These are phyloP conservation scores for Ophiostoma populinum DNA, from an alignment of 2,329 filamentous ascomycete genomes.

Conservation along the genomic window DNA sequence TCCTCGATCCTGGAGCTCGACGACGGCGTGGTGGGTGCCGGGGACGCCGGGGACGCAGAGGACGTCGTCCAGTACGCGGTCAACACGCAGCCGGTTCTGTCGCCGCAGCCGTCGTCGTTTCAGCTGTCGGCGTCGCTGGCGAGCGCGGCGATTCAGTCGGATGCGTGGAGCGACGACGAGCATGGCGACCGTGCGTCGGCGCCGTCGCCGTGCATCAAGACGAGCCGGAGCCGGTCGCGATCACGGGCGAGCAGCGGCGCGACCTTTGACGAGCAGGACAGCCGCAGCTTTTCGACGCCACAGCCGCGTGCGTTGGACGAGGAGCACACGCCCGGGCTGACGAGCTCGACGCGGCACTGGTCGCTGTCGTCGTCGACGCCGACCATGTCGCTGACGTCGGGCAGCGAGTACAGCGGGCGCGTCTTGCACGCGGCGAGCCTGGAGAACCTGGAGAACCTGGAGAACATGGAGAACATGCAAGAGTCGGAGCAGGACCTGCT, in stretches of 20 bases:
- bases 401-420: no score
- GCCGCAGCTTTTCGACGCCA: background rate
- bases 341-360: slow-evolving; percentile 9
- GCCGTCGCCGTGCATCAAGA: slow-evolving; percentile 13
- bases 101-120: slow-evolving; percentile 8
- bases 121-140: slow-evolving; percentile 8
- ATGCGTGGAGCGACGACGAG: no score
- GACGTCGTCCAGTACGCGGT: background rate
- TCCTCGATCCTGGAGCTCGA: background rate
- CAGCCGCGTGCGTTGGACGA: background rate
- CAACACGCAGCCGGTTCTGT: slow-evolving; percentile 7
- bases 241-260: slow-evolving; percentile 5
- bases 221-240: no score
- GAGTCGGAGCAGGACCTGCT: slow-evolving; percentile 22
- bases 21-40: no score
- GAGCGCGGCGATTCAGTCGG: no score
- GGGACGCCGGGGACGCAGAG: no score
- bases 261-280: background rate
- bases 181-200: slow-evolving; percentile 6
- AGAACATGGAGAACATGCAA: no score
- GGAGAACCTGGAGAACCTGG: no score
- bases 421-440: no score
- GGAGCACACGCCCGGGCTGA: background rate
- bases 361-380: slow-evolving; percentile 8
- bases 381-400: no score